phyloP scores from a whole-genome alignment of 352 stramenopile species.

The Phytopythium kandeliae region DNA sequence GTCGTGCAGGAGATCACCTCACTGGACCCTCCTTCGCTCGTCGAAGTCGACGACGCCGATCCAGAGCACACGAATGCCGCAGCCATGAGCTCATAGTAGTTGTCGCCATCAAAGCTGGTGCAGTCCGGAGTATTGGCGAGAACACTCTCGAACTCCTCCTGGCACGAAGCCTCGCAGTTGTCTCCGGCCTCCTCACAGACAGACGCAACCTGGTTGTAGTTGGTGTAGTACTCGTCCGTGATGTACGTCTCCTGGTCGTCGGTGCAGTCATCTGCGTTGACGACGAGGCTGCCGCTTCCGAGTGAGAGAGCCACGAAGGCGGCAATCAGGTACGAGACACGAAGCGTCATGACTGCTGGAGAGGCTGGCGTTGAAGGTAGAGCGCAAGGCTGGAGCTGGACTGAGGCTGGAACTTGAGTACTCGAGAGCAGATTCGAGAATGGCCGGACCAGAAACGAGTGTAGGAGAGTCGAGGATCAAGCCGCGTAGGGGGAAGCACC shows the following conservation, averaged over 20 bases:
- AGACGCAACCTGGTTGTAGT: too few species aligned
- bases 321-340: background rate
- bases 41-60: background rate
- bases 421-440: background rate
- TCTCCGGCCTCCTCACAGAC: too few species aligned
- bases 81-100: background rate
- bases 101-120: background rate
- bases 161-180: background rate
- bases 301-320: background rate
- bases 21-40: too few species aligned
- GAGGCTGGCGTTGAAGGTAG: background rate
- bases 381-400: too few species aligned
- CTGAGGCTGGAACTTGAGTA: too few species aligned
- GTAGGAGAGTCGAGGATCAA: too few species aligned
- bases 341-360: background rate
- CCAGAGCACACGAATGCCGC: background rate
- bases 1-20: too few species aligned
- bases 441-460: too few species aligned
- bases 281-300: background rate
- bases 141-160: background rate
- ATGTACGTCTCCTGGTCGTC: background rate
- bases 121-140: background rate
- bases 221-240: background rate
- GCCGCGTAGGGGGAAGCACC: too few species aligned
- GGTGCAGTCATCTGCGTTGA: background rate